phyloP scores from a whole-genome alignment of 2,329 filamentous ascomycete species.

The Trichoderma polysporum region DNA sequence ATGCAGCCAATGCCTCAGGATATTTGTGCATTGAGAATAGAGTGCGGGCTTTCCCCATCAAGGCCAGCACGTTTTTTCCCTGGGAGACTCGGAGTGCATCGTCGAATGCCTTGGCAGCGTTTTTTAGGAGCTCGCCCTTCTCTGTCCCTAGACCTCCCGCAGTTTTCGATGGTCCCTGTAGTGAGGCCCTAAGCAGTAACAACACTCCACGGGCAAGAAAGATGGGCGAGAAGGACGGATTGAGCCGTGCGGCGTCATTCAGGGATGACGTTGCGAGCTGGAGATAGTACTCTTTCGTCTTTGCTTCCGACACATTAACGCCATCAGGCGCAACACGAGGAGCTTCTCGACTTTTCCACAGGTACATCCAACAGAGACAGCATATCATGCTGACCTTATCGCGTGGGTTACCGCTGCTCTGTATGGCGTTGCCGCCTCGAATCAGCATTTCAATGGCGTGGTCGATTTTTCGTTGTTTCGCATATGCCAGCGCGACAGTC shows the following conservation, averaged over 20 bases:
- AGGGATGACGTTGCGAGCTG: slow-evolving; percentile 86
- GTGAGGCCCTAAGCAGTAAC: slow-evolving; percentile 80
- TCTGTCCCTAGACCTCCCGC: slow-evolving; percentile 69
- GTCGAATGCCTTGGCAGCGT: slow-evolving; percentile 90
- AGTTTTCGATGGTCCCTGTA: slow-evolving; percentile 72
- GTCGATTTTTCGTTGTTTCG: slow-evolving; percentile 91
- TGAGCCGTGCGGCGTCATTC: slow-evolving; percentile 94
- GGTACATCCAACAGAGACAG: slow-evolving; percentile 85
- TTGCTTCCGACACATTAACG: slow-evolving; percentile 65
- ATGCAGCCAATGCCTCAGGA: slow-evolving; percentile 75
- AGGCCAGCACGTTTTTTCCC: slow-evolving; percentile 85
- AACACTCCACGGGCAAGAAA: slow-evolving; percentile 90
- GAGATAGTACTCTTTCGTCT: slow-evolving; percentile 91
- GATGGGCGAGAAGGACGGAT: slow-evolving; percentile 86
- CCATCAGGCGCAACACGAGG: slow-evolving; percentile 62
- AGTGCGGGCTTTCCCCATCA: slow-evolving; percentile 84
- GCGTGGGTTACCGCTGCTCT: slow-evolving; percentile 69
- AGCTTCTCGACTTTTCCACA: slow-evolving; percentile 85
- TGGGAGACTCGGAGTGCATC: slow-evolving; percentile 84
- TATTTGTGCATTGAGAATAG: slow-evolving; percentile 85
- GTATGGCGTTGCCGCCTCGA: slow-evolving; percentile 70
- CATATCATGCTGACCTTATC: slow-evolving; percentile 84
- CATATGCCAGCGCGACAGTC: slow-evolving; percentile 94
- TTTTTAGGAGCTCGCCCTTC: slow-evolving; percentile 73
- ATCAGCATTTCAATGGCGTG: slow-evolving; percentile 73